Evolutionary conservation across 768 basidiomycete genomes (phyloP).

Genomic region (Agrocybe pediades): DNA sequence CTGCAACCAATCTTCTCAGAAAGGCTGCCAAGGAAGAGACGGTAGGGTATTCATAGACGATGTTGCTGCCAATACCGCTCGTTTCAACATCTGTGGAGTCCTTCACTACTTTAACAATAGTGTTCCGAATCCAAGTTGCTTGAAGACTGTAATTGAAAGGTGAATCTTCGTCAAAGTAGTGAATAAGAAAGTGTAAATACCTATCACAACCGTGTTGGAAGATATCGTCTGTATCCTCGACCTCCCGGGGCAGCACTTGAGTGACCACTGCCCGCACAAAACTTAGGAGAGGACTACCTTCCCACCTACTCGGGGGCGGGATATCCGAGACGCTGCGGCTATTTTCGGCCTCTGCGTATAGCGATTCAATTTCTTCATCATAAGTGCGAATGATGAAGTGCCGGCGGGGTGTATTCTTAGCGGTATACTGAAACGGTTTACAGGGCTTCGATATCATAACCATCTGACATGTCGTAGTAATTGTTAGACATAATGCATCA

Average conservation of each 20-base stretch:
- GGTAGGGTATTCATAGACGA: constrained; percentile 11
- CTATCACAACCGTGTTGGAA: constrained; percentile 15
- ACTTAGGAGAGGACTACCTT: background rate
- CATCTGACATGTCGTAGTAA: constrained; percentile 35
- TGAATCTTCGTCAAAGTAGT: background rate
- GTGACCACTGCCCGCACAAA: constrained; percentile 7
- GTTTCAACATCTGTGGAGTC: constrained; percentile 4
- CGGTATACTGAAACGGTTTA: constrained; percentile 44
- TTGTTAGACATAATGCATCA: background rate
- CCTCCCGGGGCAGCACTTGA: constrained; percentile 1
- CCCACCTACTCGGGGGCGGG: constrained; percentile 7
- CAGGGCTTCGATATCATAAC: constrained; percentile 37
- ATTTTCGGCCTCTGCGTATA: constrained; percentile 6
- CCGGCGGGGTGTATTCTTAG: constrained; percentile 42
- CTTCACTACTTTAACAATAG: constrained; percentile 2
- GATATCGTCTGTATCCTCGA: constrained; percentile 8
- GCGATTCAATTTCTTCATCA: constrained; percentile 37
- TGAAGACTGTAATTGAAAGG: background rate
- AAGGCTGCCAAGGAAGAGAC: constrained; percentile 3
- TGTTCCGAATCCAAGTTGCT: constrained; percentile 12
- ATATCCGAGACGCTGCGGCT: constrained; percentile 16
- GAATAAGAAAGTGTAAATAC: background rate
- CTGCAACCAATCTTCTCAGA: background rate
- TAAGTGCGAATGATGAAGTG: constrained; percentile 37
- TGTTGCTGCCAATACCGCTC: background rate